These are phyloP conservation scores for Lactifluus volemus DNA, from an alignment of 768 basidiomycete genomes.

Conservation along the genomic window DNA sequence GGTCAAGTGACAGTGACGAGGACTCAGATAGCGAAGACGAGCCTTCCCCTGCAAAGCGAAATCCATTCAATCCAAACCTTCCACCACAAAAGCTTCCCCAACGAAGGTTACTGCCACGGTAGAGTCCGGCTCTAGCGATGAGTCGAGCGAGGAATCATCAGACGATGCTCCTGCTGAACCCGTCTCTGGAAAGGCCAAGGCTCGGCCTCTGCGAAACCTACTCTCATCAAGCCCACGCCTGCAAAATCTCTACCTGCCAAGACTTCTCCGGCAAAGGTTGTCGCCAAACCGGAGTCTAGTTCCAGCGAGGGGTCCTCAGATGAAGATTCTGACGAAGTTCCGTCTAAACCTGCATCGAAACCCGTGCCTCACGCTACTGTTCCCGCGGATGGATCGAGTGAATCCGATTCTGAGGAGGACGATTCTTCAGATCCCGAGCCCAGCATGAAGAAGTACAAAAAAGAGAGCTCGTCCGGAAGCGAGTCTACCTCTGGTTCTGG, in stretches of 20 bases:
- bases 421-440: constrained; percentile 27
- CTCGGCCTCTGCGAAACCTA: background rate
- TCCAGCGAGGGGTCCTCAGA: constrained; percentile 20
- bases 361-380: constrained; percentile 20
- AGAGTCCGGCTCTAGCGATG: constrained; percentile 17
- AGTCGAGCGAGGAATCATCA: constrained; percentile 1
- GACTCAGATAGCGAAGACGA: constrained; percentile 8
- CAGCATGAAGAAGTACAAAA: constrained; percentile 22
- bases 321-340: constrained; percentile 25
- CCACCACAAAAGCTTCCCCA: constrained; percentile 28
- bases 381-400: constrained; percentile 16
- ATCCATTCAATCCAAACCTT: constrained; percentile 12
- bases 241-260: background rate
- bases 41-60: background rate
- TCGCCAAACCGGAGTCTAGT: background rate
- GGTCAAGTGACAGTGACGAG: background rate
- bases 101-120: constrained; percentile 1
- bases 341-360: constrained; percentile 17
- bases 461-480: constrained; percentile 22
- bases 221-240: background rate
- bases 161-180: constrained; percentile 10
- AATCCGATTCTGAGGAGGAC: constrained; percentile 20
- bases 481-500: constrained; percentile 25
- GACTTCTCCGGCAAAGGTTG: background rate
- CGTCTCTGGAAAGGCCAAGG: background rate